phyloP scores from a whole-genome alignment of 2,329 filamentous ascomycete species.

The Fusarium sp. region DNA sequence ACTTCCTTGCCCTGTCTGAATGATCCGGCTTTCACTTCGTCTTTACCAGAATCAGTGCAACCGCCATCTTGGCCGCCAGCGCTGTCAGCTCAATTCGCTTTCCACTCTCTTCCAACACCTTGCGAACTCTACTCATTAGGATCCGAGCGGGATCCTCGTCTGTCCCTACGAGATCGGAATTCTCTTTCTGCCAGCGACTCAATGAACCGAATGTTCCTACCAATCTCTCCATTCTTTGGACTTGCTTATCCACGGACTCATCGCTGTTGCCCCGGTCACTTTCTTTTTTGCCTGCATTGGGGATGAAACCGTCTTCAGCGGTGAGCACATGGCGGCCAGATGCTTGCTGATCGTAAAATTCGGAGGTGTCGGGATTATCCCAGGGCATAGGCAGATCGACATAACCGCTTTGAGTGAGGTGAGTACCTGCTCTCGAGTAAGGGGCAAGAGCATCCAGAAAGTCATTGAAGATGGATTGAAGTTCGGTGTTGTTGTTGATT shows the following conservation, averaged over 20 bases:
- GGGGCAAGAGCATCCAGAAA: background rate
- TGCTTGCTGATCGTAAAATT: background rate
- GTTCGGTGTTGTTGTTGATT: background rate
- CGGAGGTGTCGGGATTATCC: background rate
- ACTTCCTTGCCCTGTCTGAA: rapidly evolving
- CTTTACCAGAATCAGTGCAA: background rate
- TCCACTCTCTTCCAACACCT: background rate
- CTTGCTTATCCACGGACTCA: rapidly evolving
- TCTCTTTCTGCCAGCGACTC: background rate
- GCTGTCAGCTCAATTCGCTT: background rate
- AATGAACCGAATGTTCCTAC: background rate
- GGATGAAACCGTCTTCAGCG: background rate
- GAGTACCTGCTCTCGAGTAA: background rate
- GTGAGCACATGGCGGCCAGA: background rate
- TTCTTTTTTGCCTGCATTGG: rapidly evolving
- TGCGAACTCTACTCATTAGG: background rate
- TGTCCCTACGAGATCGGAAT: background rate
- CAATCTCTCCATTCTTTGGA: background rate
- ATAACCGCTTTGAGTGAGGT: background rate
- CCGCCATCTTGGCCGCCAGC: background rate
- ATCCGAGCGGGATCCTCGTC: background rate
- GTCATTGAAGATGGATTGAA: background rate
- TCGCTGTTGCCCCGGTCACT: rapidly evolving
- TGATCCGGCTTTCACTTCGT: background rate
- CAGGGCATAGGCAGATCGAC: slow-evolving; percentile 1